Conservation (phyloP, 192 early-diverging fungal species). For the Neocallimastix lanati region DNA sequence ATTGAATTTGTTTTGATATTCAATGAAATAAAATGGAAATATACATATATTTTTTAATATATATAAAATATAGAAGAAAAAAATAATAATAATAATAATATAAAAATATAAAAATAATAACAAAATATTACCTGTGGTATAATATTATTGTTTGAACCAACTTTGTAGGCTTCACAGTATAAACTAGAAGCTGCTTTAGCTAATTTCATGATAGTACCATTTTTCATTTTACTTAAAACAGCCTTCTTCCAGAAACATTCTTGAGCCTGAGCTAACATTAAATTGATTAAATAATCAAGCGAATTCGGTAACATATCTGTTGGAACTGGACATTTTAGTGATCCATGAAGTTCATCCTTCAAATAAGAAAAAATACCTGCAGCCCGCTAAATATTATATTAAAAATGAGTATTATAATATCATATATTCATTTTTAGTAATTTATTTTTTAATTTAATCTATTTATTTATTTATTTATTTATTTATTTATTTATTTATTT, state of each 20-base stretch:
- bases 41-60: too few relatives aligned
- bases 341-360: slow-evolving; percentile 1
- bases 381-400: too few relatives aligned
- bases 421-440: too few relatives aligned
- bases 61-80: too few relatives aligned
- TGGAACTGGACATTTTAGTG: neutral
- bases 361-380: neutral
- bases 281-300: neutral
- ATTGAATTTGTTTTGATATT: too few relatives aligned
- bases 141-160: neutral
- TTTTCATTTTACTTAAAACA: slow-evolving; percentile 59
- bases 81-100: too few relatives aligned
- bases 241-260: slow-evolving; percentile 85
- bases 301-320: neutral
- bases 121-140: neutral
- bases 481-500: too few relatives aligned
- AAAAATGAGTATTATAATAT: too few relatives aligned
- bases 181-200: slow-evolving; percentile 12
- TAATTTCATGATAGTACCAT: slow-evolving; percentile 54
- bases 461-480: too few relatives aligned
- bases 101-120: too few relatives aligned
- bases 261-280: slow-evolving; percentile 85
- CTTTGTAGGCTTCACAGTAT: neutral
- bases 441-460: too few relatives aligned
- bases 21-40: too few relatives aligned